phyloP scores from a whole-genome alignment of 805 yeast genomes.

The Saccharomycopsis fermentans region DNA sequence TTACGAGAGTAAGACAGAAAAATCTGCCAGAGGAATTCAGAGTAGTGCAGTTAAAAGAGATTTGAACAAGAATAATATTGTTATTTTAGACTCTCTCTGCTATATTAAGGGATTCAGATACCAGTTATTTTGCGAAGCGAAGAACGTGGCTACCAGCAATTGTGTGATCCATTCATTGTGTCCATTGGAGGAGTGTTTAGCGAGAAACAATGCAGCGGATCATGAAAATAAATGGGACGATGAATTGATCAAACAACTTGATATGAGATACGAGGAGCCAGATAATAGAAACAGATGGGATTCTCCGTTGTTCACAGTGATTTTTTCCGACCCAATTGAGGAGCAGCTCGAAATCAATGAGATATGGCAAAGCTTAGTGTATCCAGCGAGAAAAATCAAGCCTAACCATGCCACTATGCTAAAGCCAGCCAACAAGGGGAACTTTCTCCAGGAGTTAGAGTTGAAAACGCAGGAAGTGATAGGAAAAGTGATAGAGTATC shows the following conservation, averaged over 20 bases:
- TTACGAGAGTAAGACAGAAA: conserved; percentile 63
- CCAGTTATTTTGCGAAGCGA: conserved; percentile 90
- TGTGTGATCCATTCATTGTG: conserved; percentile 74
- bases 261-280: conserved; percentile 91
- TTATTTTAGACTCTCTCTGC: conserved; percentile 74
- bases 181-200: conserved; percentile 48
- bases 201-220: conserved; percentile 34
- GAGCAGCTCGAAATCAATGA: conserved; percentile 46
- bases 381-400: conserved; percentile 31
- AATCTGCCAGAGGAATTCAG: conserved; percentile 72
- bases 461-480: conserved; percentile 57
- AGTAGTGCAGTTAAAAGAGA: conserved; percentile 85
- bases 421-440: conserved; percentile 68
- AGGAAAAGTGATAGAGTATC: conserved; percentile 50
- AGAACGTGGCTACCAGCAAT: conserved; percentile 69
- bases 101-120: conserved; percentile 94
- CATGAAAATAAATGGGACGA: conserved; percentile 48
- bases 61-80: conserved; percentile 56
- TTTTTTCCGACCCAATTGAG: conserved; percentile 34
- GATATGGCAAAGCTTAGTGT: conserved; percentile 51
- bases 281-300: conserved; percentile 85
- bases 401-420: conserved; percentile 81
- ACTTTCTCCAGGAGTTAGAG: conserved; percentile 73
- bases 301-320: conserved; percentile 72
- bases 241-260: conserved; percentile 53